Evolutionary conservation across 2,329 filamentous ascomycete species (phyloP), one percentile per base, ranked within the genome.

Genomic region (Helminthosporium solani): DNA sequence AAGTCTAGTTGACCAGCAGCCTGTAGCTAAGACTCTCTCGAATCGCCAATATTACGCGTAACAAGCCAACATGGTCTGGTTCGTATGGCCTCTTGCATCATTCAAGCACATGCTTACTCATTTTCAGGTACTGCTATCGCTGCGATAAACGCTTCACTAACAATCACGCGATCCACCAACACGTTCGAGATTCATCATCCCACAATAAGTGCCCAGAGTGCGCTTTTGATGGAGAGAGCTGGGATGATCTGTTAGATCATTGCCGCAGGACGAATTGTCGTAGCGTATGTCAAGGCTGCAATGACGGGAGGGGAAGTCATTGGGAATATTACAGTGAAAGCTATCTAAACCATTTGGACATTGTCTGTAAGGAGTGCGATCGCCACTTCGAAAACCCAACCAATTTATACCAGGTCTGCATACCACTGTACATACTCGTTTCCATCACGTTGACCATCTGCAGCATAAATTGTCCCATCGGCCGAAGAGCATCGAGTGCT

Each of bases 211-310:
- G 50, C 25, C 34, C 40, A 2, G 41, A 33, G 31, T 53, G 46
- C 34, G 30, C 46, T 21, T 47, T 46, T 23, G 46, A 53, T 28
- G 42, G 44, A 7, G 35, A 31, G 5, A 16, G 11, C n/a, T 47
- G 43, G 46, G 40, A 44, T 8, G 36, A 44, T 3, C 34, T 52
- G 8, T 23, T 52, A 2, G 28, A 49, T 23, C 50, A 47, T 34
- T 40, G 35, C 30, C 50, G 44, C 16, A 38, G 40, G 1, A 23
- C 34, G 16, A 30, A 35, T 3, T 50, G 44, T 27, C 40, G 38
- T 14, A 40, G 6, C 9, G 37, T 50, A 2, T 53, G 50, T 39
- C 21, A 36, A 41, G 50, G 47, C 12, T 53, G 50, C 19, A 25
- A 46, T 23, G 23, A 42, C 23, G 45, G 46, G 6, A 12, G 34